Evolutionary conservation across 176 grass and related monocot genomes (phyloP).

Genomic region (Rhynchospora pubera): DNA sequence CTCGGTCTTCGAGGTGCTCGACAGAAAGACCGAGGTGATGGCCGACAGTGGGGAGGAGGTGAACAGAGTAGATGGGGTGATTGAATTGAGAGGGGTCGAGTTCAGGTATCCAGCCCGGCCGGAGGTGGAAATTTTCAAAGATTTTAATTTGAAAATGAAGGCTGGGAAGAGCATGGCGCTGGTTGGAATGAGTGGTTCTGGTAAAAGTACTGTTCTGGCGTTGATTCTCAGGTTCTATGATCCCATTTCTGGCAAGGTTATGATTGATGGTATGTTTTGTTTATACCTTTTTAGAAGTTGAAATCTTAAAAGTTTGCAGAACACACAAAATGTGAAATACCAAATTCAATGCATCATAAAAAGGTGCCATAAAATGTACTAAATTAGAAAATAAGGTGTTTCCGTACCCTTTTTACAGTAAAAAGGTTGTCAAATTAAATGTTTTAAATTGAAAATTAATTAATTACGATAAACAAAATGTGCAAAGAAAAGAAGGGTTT

Average conservation of each 20-base stretch:
- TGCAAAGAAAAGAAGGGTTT: no score
- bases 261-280: conserved; percentile 63
- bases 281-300: background rate
- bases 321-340: background rate
- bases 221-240: conserved; percentile 93
- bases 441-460: no score
- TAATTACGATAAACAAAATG: no score
- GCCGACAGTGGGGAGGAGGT: conserved; percentile 65
- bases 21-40: conserved; percentile 67
- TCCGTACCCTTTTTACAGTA: no score
- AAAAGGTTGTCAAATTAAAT: background rate
- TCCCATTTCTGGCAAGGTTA: conserved; percentile 53
- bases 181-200: conserved; percentile 91
- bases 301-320: background rate
- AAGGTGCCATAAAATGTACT: background rate
- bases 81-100: conserved; percentile 63
- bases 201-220: conserved; percentile 79
- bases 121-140: conserved; percentile 64
- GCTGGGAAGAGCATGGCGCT: conserved; percentile 94
- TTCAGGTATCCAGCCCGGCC: conserved; percentile 81
- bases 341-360: background rate
- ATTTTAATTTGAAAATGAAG: conserved; percentile 73
- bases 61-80: conserved; percentile 51
- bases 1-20: conserved; percentile 83
- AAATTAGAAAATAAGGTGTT: no score